Evolutionary conservation across 164 flowering plant species (phyloP).

Genomic region (Umbilicus rupestris): DNA sequence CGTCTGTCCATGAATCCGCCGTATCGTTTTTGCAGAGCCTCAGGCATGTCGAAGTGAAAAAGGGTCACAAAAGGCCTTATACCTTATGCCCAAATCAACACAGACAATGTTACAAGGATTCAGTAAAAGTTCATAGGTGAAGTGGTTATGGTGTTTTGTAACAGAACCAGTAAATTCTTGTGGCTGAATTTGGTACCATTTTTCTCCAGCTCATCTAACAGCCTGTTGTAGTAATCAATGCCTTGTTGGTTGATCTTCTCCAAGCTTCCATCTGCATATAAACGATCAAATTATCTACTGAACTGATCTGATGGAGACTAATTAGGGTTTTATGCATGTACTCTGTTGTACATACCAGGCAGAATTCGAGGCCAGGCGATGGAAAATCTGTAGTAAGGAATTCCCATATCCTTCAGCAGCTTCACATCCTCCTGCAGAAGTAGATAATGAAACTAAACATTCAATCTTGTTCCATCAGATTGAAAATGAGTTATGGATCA

Average conservation of each 20-base stretch:
- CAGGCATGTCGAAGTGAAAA: slow-evolving; percentile 31
- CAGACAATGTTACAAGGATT: too few relatives aligned
- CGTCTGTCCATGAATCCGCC: slow-evolving; percentile 21
- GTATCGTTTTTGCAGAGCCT: slow-evolving; percentile 20
- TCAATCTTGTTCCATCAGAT: too few relatives aligned
- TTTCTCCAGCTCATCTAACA: slow-evolving; percentile 23
- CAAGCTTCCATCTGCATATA: slow-evolving; percentile 17
- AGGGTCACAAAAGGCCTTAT: slow-evolving; percentile 25
- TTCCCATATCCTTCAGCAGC: slow-evolving; percentile 14
- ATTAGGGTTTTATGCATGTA: not conserved
- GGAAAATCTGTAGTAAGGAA: slow-evolving; percentile 24
- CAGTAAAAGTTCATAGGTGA: too few relatives aligned
- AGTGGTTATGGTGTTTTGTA: too few relatives aligned
- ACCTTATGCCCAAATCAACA: too few relatives aligned
- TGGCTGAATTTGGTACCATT: too few relatives aligned
- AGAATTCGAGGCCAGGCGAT: slow-evolving; percentile 31
- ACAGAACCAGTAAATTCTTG: too few relatives aligned
- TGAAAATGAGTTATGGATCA: too few relatives aligned
- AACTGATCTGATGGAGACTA: not conserved
- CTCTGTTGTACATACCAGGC: too few relatives aligned
- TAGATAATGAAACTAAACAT: not conserved
- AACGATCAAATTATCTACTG: not conserved
- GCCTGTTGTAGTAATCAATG: slow-evolving; percentile 28
- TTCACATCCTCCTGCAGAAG: slow-evolving; percentile 23
- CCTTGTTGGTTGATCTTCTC: slow-evolving; percentile 24